A percentile compares a stretch with the other conserved stretches of the same genome.
phyloP scores from a whole-genome alignment of 208 protist species.

The Novymonas esmeraldas region DNA sequence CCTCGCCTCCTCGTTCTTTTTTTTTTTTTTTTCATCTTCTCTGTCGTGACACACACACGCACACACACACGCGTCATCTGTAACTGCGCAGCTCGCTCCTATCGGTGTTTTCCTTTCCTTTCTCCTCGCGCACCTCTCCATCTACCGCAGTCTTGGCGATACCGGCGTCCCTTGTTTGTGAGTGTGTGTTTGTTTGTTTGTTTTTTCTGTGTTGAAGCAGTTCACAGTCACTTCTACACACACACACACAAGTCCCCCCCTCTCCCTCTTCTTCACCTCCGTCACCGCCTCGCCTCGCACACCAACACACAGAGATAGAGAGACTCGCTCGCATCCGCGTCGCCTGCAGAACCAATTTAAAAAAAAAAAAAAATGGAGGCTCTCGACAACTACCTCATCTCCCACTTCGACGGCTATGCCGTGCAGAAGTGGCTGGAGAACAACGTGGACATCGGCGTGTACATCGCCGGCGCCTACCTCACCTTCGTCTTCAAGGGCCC shows the following conservation, averaged over 20 bases:
- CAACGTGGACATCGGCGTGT: slow-evolving; percentile 40
- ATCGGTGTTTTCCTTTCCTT: no score
- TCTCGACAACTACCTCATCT: slow-evolving; percentile 31
- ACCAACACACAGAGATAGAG: no score
- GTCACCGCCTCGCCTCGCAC: neutral
- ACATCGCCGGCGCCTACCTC: slow-evolving; percentile 50
- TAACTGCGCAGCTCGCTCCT: no score
- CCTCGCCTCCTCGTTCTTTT: neutral
- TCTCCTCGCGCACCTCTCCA: no score
- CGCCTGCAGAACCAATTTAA: no score
- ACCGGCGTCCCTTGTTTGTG: neutral
- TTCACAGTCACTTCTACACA: neutral
- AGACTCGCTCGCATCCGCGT: no score
- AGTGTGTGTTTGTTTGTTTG: neutral
- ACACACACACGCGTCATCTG: neutral
- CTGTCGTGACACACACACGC: neutral
- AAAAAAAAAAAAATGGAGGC: slow-evolving; percentile 21
- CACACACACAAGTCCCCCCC: no score
- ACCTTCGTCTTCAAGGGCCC: slow-evolving; percentile 45
- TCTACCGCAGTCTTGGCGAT: no score
- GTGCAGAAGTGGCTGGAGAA: slow-evolving; percentile 32
- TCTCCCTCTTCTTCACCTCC: neutral
- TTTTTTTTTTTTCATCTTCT: slow-evolving; percentile 6
- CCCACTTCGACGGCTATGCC: slow-evolving; percentile 32
- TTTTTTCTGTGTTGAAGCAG: neutral